Evolutionary conservation across 768 basidiomycete species (phyloP).

Genomic region (Russula sp.): DNA sequence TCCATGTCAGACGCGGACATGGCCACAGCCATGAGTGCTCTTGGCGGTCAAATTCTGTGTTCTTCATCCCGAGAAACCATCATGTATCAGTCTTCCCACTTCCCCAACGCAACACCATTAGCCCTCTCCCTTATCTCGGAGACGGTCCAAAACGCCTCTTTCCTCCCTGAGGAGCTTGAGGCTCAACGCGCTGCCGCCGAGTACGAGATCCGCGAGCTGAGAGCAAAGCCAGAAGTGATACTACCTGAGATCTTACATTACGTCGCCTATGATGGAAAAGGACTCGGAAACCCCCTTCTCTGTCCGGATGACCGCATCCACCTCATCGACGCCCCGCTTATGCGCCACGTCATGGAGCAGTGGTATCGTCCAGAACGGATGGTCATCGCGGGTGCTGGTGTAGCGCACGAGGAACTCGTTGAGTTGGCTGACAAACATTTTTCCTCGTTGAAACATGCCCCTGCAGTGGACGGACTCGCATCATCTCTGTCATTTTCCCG

Average conservation of each 20-base stretch:
- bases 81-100: constrained; percentile 97
- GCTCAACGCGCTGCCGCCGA: constrained; percentile 79
- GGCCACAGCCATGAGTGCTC: constrained; percentile 67
- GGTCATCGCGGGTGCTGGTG: constrained; percentile 91
- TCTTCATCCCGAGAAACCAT: constrained; percentile 89
- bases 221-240: constrained; percentile 84
- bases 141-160: constrained; percentile 73
- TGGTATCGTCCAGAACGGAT: constrained; percentile 95
- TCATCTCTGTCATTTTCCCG: constrained; percentile 28
- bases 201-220: constrained; percentile 88
- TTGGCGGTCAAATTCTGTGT: constrained; percentile 90
- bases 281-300: constrained; percentile 84
- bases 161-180: constrained; percentile 71
- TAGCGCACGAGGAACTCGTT: constrained; percentile 84
- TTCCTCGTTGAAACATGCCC: constrained; percentile 46
- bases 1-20: constrained; percentile 70
- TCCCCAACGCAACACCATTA: constrained; percentile 70
- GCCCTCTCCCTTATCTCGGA: constrained; percentile 88
- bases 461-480: constrained; percentile 23
- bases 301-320: constrained; percentile 82
- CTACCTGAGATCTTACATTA: constrained; percentile 85
- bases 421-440: constrained; percentile 82
- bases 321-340: constrained; percentile 49
- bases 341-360: constrained; percentile 57
- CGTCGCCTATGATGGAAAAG: constrained; percentile 71